Percentiles rank a stretch among this genome's conserved stretches.
Conservation (phyloP, 331 rosid genomes). For the Acacia concinna region DNA sequence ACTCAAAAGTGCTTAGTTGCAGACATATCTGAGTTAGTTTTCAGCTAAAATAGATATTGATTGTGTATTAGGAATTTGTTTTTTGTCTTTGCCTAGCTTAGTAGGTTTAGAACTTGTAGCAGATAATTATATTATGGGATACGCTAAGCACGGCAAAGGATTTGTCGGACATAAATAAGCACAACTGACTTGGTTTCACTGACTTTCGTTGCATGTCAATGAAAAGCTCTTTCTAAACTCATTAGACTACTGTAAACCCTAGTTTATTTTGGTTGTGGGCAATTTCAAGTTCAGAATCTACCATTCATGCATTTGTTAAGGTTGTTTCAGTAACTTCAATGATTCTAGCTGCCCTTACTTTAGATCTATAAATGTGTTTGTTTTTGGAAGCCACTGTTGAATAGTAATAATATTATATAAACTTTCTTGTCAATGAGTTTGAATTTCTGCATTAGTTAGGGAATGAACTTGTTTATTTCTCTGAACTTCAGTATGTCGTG, state of each 20-base stretch:
- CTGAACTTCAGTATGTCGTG: neutral
- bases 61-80: neutral
- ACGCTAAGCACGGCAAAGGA: neutral
- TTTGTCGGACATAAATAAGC: neutral
- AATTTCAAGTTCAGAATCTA: neutral
- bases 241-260: neutral
- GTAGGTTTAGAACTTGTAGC: neutral
- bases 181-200: too few species aligned
- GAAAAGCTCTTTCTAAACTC: neutral
- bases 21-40: neutral
- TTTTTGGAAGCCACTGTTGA: neutral
- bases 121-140: neutral
- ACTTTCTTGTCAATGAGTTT: neutral
- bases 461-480: neutral
- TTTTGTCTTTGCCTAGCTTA: neutral
- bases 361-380: neutral
- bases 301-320: neutral
- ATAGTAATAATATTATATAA: neutral
- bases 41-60: neutral
- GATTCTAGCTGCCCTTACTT: neutral
- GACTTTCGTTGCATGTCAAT: neutral
- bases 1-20: neutral
- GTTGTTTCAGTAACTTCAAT: neutral
- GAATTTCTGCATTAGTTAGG: neutral
- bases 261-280: neutral